These are phyloP conservation scores for Catenaria anguillulae DNA, from an alignment of 371 early-diverging fungal genomes.

Conservation along the genomic window DNA sequence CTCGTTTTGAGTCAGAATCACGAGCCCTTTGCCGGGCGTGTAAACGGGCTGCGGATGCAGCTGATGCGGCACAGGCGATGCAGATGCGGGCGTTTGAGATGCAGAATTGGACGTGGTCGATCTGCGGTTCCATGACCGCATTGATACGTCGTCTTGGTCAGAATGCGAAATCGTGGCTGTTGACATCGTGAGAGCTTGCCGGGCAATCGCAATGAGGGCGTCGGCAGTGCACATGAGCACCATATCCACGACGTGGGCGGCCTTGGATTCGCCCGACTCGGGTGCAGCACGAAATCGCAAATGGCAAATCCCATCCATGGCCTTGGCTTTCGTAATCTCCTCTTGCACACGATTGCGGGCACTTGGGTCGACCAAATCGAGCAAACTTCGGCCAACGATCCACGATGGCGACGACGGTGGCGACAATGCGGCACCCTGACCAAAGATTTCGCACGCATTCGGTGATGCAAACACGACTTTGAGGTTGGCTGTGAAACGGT, in stretches of 20 bases:
- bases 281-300: background rate
- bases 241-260: background rate
- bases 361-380: background rate
- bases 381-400: background rate
- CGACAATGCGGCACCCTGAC: background rate
- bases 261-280: background rate
- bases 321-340: background rate
- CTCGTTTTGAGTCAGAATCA: too few species aligned
- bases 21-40: too few species aligned
- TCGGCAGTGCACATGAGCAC: background rate
- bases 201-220: background rate
- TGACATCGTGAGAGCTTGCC: background rate
- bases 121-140: too few species aligned
- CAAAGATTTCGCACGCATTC: background rate
- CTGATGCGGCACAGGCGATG: too few species aligned
- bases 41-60: too few species aligned
- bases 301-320: background rate
- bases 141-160: too few species aligned
- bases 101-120: too few species aligned
- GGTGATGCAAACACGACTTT: background rate
- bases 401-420: background rate
- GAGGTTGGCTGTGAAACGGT: conserved; percentile 3
- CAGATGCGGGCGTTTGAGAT: too few species aligned
- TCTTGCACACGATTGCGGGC: background rate
- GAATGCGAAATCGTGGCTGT: too few species aligned